These are phyloP conservation scores for Papilionanthe hybrid DNA, from an alignment of 116 monocot species.

Conservation along the genomic window DNA sequence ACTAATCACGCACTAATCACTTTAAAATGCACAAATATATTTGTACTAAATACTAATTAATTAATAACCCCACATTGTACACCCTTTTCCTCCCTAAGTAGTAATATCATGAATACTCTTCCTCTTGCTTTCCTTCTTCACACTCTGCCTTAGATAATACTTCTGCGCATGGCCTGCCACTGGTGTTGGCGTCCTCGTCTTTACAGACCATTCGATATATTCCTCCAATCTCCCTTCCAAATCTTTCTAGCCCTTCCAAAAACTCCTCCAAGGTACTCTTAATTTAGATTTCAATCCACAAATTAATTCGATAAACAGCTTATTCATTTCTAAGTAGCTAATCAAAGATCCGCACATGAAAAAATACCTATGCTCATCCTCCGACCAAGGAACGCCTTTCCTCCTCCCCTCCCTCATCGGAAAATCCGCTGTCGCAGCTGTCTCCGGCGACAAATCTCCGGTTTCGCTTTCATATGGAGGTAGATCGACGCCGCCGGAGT, in stretches of 20 bases:
- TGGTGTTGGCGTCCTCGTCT: constrained; percentile 26
- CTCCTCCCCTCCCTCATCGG: constrained; percentile 23
- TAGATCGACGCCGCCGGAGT: constrained; percentile 28
- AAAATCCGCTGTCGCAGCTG: not conserved
- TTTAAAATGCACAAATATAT: too few relatives aligned
- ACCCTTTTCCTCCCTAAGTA: not conserved
- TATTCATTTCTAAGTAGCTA: not conserved
- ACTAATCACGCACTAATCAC: too few relatives aligned
- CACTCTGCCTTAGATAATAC: constrained; percentile 16
- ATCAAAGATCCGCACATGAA: too few relatives aligned
- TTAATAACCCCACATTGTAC: too few relatives aligned
- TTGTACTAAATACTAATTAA: too few relatives aligned
- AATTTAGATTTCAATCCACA: not conserved
- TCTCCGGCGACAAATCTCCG: constrained; percentile 3
- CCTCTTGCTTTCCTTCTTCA: constrained; percentile 13
- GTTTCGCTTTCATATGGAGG: constrained; percentile 17
- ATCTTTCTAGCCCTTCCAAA: constrained; percentile 18
- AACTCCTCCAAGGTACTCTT: constrained; percentile 3
- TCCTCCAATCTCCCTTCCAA: constrained; percentile 28
- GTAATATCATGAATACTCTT: constrained; percentile 34
- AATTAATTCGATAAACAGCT: not conserved
- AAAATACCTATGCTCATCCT: constrained; percentile 46
- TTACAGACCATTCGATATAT: constrained; percentile 21
- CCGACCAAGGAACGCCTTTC: constrained; percentile 38
- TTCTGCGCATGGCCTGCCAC: constrained; percentile 13